Percentiles rank a stretch among this genome's conserved stretches.
Conservation (phyloP, 495 filamentous ascomycete genomes). For the Hypoxylon trugodes region DNA sequence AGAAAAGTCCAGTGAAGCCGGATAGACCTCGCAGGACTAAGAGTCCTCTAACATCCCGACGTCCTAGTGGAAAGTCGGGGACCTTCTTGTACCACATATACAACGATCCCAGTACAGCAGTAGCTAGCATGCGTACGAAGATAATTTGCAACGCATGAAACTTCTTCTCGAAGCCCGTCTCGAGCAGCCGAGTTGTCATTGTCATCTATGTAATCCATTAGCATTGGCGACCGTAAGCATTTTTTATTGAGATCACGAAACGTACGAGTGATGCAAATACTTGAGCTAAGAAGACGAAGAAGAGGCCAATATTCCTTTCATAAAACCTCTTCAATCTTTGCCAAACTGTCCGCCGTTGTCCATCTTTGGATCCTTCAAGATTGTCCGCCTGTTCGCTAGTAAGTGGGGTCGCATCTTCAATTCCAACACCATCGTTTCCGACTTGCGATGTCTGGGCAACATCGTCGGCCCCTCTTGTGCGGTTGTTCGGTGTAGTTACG, state of each 20-base stretch:
- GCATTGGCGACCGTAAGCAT: no score
- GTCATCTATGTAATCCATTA: no score
- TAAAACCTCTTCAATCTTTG: conserved; percentile 31
- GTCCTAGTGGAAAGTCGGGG: conserved; percentile 74
- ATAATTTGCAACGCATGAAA: conserved; percentile 84
- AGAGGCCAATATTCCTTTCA: conserved; percentile 69
- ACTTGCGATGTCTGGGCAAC: conserved; percentile 7
- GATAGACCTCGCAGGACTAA: conserved; percentile 69
- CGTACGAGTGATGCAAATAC: conserved; percentile 70
- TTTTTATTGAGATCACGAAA: no score
- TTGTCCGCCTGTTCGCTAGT: conserved; percentile 3
- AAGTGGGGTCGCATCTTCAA: neutral
- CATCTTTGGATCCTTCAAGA: neutral
- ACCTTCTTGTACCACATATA: conserved; percentile 78
- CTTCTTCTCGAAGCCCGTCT: conserved; percentile 62
- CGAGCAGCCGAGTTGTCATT: conserved; percentile 72
- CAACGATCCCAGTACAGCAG: conserved; percentile 66
- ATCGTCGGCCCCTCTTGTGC: neutral
- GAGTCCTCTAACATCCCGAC: conserved; percentile 64
- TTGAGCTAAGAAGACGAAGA: conserved; percentile 74
- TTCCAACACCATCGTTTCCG: conserved; percentile 1
- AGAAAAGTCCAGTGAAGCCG: conserved; percentile 80
- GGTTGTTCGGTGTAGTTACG: neutral
- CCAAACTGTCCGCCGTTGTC: neutral
- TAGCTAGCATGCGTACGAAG: conserved; percentile 81